A percentile compares a stretch with the other conserved stretches of the same genome.
Conservation (phyloP, 2,329 filamentous ascomycete genomes). For the Trichophyton schoenleinii region DNA sequence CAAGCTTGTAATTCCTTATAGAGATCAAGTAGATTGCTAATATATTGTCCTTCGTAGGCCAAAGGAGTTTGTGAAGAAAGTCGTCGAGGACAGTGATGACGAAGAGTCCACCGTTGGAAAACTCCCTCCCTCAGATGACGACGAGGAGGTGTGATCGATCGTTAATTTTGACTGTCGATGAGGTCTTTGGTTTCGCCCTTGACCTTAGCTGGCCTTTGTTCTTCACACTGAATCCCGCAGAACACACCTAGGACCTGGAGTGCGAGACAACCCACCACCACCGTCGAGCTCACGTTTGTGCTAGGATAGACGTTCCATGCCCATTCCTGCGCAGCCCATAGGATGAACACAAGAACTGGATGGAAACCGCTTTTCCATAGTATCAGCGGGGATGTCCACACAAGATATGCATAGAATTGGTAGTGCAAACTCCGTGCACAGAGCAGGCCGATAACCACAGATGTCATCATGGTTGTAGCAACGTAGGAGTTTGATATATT, state of each 20-base stretch:
- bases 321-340: constrained; percentile 77
- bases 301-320: constrained; percentile 94
- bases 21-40: constrained; percentile 3
- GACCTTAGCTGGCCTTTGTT: constrained; percentile 3
- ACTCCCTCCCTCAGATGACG: constrained; percentile 70
- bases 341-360: constrained; percentile 51
- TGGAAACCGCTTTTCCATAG: constrained; percentile 66
- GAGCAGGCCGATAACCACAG: constrained; percentile 66
- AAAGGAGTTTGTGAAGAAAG: constrained; percentile 60
- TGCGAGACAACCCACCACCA: constrained; percentile 59
- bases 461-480: constrained; percentile 62
- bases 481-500: constrained; percentile 59
- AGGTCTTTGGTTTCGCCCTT: not conserved
- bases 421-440: constrained; percentile 86
- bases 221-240: constrained; percentile 34
- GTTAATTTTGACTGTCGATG: not conserved
- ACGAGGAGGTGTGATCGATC: constrained; percentile 4
- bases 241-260: constrained; percentile 48
- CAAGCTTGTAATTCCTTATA: not conserved
- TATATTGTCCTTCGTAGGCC: constrained; percentile 46
- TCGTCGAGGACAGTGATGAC: constrained; percentile 56
- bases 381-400: constrained; percentile 77
- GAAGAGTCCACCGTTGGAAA: constrained; percentile 71
- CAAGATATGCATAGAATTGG: constrained; percentile 87
- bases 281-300: constrained; percentile 48